Conservation (phyloP, 2,329 filamentous ascomycete species). For the Cyphellophora europaea region DNA sequence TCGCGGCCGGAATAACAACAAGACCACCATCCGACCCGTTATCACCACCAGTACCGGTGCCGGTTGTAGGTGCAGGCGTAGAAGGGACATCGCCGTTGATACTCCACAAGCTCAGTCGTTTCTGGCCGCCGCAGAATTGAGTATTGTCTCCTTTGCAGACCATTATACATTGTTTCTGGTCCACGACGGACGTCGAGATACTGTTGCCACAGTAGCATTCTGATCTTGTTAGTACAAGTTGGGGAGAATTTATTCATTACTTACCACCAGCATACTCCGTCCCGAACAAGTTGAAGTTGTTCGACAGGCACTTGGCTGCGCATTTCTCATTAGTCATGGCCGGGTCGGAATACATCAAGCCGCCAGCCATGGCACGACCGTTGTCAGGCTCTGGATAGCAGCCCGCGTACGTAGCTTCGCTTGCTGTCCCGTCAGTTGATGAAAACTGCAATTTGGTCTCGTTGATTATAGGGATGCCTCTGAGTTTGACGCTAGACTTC, state of each 20-base stretch:
- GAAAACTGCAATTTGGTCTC: conserved; percentile 4
- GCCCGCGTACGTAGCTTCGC: conserved; percentile 21
- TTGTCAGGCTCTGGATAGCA: conserved; percentile 32
- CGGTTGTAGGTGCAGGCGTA: conserved; percentile 22
- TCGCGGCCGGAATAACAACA: conserved; percentile 3
- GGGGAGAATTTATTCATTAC: too few species aligned
- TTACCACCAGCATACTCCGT: conserved; percentile 27
- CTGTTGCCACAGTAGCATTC: conserved; percentile 28
- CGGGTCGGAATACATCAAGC: conserved; percentile 35
- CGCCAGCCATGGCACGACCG: conserved; percentile 14
- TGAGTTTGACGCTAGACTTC: conserved; percentile 5
- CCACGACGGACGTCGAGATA: conserved; percentile 11
- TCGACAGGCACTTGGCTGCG: conserved; percentile 13
- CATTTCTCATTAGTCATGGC: conserved; percentile 35
- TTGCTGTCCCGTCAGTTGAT: too few species aligned
- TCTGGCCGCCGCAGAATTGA: conserved; percentile 21
- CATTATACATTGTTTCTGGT: conserved; percentile 11
- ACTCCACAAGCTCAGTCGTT: conserved; percentile 18
- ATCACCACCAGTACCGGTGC: conserved; percentile 4
- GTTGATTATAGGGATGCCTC: conserved; percentile 7
- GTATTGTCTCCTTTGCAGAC: conserved; percentile 19
- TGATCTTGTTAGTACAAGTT: conserved; percentile 18
- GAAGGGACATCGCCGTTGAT: too few species aligned
- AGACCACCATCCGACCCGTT: conserved; percentile 1
- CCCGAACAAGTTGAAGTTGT: conserved; percentile 26